Percentiles rank a stretch among this genome's conserved stretches.
phyloP scores from a whole-genome alignment of 2,329 filamentous ascomycete genomes.

The Mycocentrospora acerina region DNA sequence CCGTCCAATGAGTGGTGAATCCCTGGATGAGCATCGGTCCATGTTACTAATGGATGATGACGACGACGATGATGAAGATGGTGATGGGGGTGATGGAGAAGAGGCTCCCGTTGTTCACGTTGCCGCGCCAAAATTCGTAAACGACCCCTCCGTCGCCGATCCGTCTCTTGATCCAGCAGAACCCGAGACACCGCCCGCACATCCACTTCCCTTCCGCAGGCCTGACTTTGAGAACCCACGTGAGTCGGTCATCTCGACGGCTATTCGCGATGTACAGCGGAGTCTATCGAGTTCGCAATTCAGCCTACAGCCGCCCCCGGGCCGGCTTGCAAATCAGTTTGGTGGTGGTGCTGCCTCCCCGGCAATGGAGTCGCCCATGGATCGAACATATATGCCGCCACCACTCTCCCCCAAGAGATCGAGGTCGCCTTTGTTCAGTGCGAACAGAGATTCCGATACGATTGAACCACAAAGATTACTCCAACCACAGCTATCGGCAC shows the following conservation, averaged over 20 bases:
- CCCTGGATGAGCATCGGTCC: slow-evolving; percentile 43
- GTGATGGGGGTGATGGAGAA: slow-evolving; percentile 40
- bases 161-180: slow-evolving; percentile 12
- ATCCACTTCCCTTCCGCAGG: slow-evolving; percentile 38
- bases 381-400: slow-evolving; percentile 66
- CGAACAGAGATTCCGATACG: slow-evolving; percentile 19
- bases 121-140: slow-evolving; percentile 54
- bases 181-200: slow-evolving; percentile 19
- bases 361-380: slow-evolving; percentile 52
- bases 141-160: slow-evolving; percentile 41
- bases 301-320: slow-evolving; percentile 38
- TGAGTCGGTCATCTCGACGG: slow-evolving; percentile 44
- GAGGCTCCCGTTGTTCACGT: slow-evolving; percentile 53
- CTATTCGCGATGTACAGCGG: slow-evolving; percentile 45
- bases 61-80: slow-evolving; percentile 40
- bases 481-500: slow-evolving; percentile 22
- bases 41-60: slow-evolving; percentile 38
- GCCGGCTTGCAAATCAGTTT: slow-evolving; percentile 18
- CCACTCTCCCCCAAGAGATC: slow-evolving; percentile 68
- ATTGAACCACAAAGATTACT: slow-evolving; percentile 19
- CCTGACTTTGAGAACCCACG: slow-evolving; percentile 25
- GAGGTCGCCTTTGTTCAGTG: slow-evolving; percentile 45
- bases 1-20: slow-evolving; percentile 64
- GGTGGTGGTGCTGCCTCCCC: slow-evolving; percentile 4
- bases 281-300: slow-evolving; percentile 33